A percentile compares a stretch with the other conserved stretches of the same genome.
phyloP scores from a whole-genome alignment of 192 early-diverging fungal species.

The Paraglomus occultum region DNA sequence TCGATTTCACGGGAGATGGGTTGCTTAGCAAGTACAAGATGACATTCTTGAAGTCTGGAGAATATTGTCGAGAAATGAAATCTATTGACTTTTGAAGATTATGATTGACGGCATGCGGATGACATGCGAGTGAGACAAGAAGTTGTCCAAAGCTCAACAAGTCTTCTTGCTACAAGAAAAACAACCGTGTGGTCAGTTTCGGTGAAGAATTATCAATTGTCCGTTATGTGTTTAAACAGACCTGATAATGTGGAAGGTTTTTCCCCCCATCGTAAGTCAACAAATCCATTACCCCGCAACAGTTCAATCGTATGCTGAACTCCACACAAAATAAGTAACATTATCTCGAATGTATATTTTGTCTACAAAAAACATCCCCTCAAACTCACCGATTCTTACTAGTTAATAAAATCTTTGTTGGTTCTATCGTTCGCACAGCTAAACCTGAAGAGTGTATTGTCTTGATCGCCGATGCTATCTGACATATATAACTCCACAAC shows the following conservation, averaged over 20 bases:
- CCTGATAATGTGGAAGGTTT: constrained; percentile 58
- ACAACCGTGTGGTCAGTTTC: background rate
- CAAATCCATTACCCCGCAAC: constrained; percentile 72
- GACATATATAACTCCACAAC: constrained; percentile 81
- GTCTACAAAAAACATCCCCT: background rate
- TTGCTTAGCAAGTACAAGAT: constrained; percentile 77
- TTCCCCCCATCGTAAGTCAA: constrained; percentile 70
- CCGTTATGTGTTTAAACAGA: constrained; percentile 28
- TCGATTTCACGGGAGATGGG: constrained; percentile 66
- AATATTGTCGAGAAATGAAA: constrained; percentile 70
- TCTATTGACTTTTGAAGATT: constrained; percentile 78
- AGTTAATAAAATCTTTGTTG: constrained; percentile 82
- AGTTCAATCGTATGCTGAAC: constrained; percentile 65
- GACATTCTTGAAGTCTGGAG: constrained; percentile 80
- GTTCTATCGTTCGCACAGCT: constrained; percentile 74
- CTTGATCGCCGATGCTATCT: constrained; percentile 75
- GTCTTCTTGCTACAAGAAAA: constrained; percentile 72
- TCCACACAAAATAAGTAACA: constrained; percentile 8
- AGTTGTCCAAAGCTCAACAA: constrained; percentile 79
- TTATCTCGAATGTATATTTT: background rate
- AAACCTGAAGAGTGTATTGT: constrained; percentile 81
- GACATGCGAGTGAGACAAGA: constrained; percentile 74
- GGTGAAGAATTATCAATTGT: background rate
- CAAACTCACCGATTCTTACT: constrained; percentile 75
- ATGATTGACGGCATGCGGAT: constrained; percentile 62